phyloP scores from a whole-genome alignment of 805 yeast genomes.

The Ogataea parapolymorpha region DNA sequence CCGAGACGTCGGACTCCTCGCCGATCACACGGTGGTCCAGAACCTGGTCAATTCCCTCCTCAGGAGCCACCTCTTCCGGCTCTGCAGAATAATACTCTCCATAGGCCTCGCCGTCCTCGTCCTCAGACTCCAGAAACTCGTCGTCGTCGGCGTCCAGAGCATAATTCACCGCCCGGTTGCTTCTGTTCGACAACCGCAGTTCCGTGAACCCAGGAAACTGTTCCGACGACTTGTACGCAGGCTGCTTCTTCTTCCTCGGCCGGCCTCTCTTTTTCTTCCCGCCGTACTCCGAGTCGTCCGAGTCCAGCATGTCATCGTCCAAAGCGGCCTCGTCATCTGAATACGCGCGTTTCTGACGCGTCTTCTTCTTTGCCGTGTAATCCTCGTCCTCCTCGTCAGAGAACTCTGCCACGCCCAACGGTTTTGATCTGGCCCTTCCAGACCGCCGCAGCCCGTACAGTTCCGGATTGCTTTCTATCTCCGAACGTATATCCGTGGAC shows the following conservation, averaged over 20 bases:
- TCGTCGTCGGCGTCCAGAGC: slow-evolving; percentile 52
- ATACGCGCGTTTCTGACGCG: slow-evolving; percentile 20
- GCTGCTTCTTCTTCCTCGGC: slow-evolving; percentile 12
- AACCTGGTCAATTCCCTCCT: slow-evolving; percentile 38
- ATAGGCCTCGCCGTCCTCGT: slow-evolving; percentile 21
- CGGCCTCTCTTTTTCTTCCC: slow-evolving; percentile 18
- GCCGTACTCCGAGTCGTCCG: slow-evolving; percentile 34
- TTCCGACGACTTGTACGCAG: slow-evolving; percentile 11
- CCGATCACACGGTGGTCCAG: slow-evolving; percentile 51
- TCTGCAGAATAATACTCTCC: slow-evolving; percentile 27
- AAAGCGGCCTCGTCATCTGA: slow-evolving; percentile 30
- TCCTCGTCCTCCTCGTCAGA: slow-evolving; percentile 26
- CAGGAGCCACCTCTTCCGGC: slow-evolving; percentile 18
- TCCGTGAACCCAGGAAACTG: slow-evolving; percentile 39
- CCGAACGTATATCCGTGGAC: slow-evolving; percentile 32
- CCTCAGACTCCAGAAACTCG: slow-evolving; percentile 48
- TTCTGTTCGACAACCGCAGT: slow-evolving; percentile 76
- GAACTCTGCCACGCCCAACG: slow-evolving; percentile 26
- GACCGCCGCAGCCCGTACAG: slow-evolving; percentile 81
- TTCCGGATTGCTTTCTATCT: slow-evolving; percentile 68
- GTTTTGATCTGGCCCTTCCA: slow-evolving; percentile 51
- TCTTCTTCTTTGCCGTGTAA: slow-evolving; percentile 16
- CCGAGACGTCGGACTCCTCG: slow-evolving; percentile 30
- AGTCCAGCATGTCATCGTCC: slow-evolving; percentile 28
- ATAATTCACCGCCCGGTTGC: slow-evolving; percentile 69